Percentiles rank a stretch among this genome's conserved stretches.
These are phyloP conservation scores for Podospora conica DNA, from an alignment of 495 filamentous ascomycete genomes.

Conservation along the genomic window DNA sequence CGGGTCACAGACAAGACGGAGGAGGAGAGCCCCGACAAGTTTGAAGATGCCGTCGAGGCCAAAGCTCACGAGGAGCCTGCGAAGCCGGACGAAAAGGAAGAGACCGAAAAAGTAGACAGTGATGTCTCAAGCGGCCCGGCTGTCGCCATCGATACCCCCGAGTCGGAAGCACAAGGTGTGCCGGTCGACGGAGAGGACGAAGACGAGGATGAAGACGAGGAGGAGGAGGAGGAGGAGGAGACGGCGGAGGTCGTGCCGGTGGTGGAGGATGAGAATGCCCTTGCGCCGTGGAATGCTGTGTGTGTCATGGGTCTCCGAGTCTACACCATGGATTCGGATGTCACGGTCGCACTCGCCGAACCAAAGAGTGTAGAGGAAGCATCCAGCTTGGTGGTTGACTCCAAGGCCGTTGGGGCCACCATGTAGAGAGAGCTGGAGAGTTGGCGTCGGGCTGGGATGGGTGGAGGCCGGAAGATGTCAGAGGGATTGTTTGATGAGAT, in stretches of 20 bases:
- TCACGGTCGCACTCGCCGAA: conserved; percentile 36
- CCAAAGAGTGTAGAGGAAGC: conserved; percentile 27
- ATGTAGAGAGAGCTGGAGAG: conserved; percentile 10
- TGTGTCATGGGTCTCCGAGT: conserved; percentile 48
- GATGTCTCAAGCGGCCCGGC: neutral
- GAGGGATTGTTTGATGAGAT: neutral
- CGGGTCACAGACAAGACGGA: conserved; percentile 12
- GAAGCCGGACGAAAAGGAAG: conserved; percentile 8
- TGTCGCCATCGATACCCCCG: neutral
- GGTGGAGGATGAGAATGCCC: conserved; percentile 9
- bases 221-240: conserved; percentile 9
- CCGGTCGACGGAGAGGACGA: conserved; percentile 4
- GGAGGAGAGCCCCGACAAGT: conserved; percentile 13
- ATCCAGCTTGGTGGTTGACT: conserved; percentile 22
- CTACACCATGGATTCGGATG: conserved; percentile 38
- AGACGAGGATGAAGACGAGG: conserved; percentile 12
- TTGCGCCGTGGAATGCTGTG: conserved; percentile 47
- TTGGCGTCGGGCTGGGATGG: neutral
- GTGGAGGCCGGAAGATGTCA: no score
- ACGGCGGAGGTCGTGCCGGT: conserved; percentile 3
- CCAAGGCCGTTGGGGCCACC: conserved; percentile 19
- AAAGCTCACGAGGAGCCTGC: conserved; percentile 10
- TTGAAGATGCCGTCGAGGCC: conserved; percentile 11
- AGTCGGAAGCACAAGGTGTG: neutral
- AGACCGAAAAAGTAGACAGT: conserved; percentile 6